Conservation (phyloP, 2,329 filamentous ascomycete genomes). For the Pseudocercospora fuligena region DNA sequence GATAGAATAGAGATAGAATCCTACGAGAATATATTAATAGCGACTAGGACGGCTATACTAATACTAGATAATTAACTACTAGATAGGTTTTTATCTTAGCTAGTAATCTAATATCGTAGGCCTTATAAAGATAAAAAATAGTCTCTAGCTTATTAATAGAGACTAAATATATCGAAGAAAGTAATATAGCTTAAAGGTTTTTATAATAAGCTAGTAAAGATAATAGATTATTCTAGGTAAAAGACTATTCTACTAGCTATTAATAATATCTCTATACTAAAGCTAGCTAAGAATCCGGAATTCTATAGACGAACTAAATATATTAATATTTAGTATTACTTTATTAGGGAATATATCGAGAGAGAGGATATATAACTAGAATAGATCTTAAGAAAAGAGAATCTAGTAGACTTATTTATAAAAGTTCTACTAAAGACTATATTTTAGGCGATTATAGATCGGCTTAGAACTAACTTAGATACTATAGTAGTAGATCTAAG, state of each 20-base stretch:
- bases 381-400: constrained; percentile 10
- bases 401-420: constrained; percentile 1
- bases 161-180: background rate
- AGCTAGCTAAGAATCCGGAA: constrained; percentile 5
- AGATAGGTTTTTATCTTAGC: background rate
- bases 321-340: constrained; percentile 10
- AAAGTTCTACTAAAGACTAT: background rate
- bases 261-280: background rate
- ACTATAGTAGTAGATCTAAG: no score
- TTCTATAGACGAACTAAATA: constrained; percentile 1
- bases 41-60: background rate
- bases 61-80: background rate
- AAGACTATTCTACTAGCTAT: background rate
- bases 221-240: background rate
- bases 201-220: background rate
- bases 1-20: background rate
- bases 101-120: background rate
- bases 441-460: background rate
- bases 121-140: constrained; percentile 1
- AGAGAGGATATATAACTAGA: background rate
- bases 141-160: background rate
- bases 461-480: background rate
- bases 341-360: background rate
- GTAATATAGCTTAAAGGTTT: constrained; percentile 5
- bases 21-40: background rate